phyloP scores from a whole-genome alignment of 2,329 filamentous ascomycete genomes.

The Lasiodiplodia citricola region DNA sequence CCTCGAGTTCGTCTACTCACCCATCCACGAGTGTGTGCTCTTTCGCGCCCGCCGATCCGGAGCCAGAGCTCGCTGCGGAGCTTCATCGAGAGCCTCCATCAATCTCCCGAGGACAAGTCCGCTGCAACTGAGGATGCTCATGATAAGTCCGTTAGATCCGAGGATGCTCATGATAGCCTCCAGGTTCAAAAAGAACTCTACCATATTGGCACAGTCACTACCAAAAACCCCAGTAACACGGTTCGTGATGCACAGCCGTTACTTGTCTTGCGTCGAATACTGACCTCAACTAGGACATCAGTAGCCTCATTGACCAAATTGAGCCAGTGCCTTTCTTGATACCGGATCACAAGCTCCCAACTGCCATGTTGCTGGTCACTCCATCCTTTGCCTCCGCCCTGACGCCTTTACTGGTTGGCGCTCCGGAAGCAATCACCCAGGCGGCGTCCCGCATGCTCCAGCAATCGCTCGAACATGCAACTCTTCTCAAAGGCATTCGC shows the following conservation, averaged over 20 bases:
- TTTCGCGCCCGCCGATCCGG: not conserved
- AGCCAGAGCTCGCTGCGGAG: not conserved
- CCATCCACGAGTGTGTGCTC: not conserved
- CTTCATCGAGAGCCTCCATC: not conserved
- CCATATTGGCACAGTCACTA: slow-evolving; percentile 14
- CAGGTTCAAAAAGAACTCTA: not conserved
- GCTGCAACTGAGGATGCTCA: no score
- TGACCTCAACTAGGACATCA: slow-evolving; percentile 9
- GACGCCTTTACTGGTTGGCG: not conserved
- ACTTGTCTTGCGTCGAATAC: not conserved
- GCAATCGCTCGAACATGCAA: not conserved
- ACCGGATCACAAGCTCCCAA: not conserved
- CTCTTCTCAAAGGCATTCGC: not conserved
- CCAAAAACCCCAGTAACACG: not conserved
- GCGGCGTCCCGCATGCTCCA: not conserved
- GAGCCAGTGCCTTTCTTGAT: not conserved
- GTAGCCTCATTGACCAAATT: slow-evolving; percentile 2
- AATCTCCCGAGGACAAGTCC: not conserved
- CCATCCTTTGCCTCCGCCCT: slow-evolving; percentile 4
- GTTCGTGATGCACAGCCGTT: not conserved
- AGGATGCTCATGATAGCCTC: not conserved
- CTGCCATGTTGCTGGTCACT: slow-evolving; percentile 5
- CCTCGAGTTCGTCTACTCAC: not conserved
- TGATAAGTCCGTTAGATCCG: no score
- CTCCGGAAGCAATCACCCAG: not conserved